phyloP scores from a whole-genome alignment of 2,329 filamentous ascomycete genomes.

The Myriangium duriaei region DNA sequence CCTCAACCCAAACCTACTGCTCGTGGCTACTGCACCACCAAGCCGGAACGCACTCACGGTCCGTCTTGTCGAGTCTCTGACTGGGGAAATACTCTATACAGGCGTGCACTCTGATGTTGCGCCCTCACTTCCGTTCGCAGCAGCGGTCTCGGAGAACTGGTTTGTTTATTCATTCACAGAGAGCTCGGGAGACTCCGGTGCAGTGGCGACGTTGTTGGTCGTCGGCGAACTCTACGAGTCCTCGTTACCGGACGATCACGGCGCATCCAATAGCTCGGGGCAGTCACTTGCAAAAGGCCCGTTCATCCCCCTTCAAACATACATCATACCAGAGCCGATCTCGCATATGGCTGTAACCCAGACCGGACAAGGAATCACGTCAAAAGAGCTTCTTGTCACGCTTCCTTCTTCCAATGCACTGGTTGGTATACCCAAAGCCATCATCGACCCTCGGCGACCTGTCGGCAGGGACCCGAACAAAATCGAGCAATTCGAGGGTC shows the following conservation, averaged over 20 bases:
- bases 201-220: conserved; percentile 77
- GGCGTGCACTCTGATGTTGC: conserved; percentile 63
- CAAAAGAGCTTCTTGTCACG: conserved; percentile 67
- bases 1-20: conserved; percentile 71
- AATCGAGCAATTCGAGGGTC: conserved; percentile 69
- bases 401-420: conserved; percentile 62
- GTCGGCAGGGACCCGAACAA: conserved; percentile 72
- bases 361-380: conserved; percentile 84
- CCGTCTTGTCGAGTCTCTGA: conserved; percentile 75
- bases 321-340: conserved; percentile 67
- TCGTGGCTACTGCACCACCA: conserved; percentile 58
- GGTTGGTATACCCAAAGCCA: conserved; percentile 61
- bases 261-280: conserved; percentile 53
- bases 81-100: conserved; percentile 66
- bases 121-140: conserved; percentile 57
- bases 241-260: conserved; percentile 68
- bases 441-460: conserved; percentile 77
- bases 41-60: conserved; percentile 49
- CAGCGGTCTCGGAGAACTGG: conserved; percentile 87
- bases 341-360: conserved; percentile 70
- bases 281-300: conserved; percentile 47
- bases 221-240: conserved; percentile 89
- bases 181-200: conserved; percentile 38
- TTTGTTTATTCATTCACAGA: conserved; percentile 67
- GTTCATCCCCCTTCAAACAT: conserved; percentile 67